Base-by-base conservation (phyloP, 2,329 filamentous ascomycete genomes). In the Ophiobolus disseminans region DNA sequence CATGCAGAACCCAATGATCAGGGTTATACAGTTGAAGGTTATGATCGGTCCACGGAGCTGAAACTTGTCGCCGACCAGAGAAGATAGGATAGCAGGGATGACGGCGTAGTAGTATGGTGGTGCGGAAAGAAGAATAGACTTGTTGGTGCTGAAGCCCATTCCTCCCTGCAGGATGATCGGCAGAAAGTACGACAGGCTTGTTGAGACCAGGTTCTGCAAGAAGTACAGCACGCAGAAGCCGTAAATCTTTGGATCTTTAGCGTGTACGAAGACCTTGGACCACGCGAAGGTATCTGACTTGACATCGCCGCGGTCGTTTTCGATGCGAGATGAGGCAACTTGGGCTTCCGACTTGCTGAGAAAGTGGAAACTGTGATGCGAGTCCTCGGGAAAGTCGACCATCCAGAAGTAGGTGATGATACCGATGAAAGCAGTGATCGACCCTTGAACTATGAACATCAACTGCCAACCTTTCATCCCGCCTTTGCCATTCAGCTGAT, bases 31-130 rank as follows among this genome's bases (percentile, higher is more conserved):
- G 65, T 88, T 88, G 78, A 89, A 87, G 6, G 76, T 68, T 56
- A 89, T 87, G 43, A 88, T 74, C 0, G 85, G 85, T 0, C 81
- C 85, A 8, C 86, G 82, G 20, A 86, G 70, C 36, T 81, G 78
- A 59, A 79, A 83, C 25, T 73, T 78, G 66, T 90, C 87, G 23
- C 85, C 82, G 2, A 88, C 67, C 4, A 83, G 67, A 0, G 84
- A 87, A 3, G 85, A 86, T 7, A 87, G 57, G 7, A 88, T 74
- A 5, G 86, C 85, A 0, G 86, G 85, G 11, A 88, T 73, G 9
- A 86, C 80, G 17, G 85, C 81, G 63, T 85, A 88, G 69, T 87
- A 88, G 68, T 88, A 88, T 0, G 86, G 86, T 54, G 85, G 85
- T 0, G 85, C 85, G 0, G 84, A 83, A 1, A 88, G 80, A 3